These are phyloP conservation scores for Nepenthes mirabilis DNA, from an alignment of 148 eudicot species.

Conservation along the genomic window DNA sequence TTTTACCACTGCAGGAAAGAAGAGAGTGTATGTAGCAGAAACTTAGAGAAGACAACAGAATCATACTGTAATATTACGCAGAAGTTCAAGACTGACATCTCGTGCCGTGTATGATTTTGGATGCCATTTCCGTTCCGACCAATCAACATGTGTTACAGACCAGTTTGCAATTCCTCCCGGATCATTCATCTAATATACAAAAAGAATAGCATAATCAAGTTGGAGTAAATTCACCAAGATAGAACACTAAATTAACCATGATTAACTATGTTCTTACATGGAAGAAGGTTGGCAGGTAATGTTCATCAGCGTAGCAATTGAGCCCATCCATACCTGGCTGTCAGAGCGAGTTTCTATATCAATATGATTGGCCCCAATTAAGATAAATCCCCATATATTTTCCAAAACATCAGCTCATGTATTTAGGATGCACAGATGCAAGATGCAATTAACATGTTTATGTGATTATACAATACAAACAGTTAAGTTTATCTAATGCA, in stretches of 20 bases:
- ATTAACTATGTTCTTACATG: constrained; percentile 32
- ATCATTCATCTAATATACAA: constrained; percentile 54
- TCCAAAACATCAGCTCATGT: background rate
- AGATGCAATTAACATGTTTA: no score
- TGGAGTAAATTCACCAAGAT: background rate
- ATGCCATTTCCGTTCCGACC: constrained; percentile 99
- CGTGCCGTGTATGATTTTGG: constrained; percentile 68
- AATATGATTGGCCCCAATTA: background rate
- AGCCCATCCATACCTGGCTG: constrained; percentile 76
- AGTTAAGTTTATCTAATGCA: no score
- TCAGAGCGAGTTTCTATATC: constrained; percentile 6
- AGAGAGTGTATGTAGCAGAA: background rate
- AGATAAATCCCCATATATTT: constrained; percentile 4
- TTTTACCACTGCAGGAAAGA: background rate
- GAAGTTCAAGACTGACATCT: constrained; percentile 56
- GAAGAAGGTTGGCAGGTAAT: constrained; percentile 86
- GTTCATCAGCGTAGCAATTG: constrained; percentile 89
- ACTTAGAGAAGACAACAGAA: background rate
- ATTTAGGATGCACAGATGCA: no score
- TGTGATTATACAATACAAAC: no score
- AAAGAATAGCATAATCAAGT: constrained; percentile 1
- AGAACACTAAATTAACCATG: background rate
- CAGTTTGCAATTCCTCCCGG: constrained; percentile 79
- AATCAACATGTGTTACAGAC: constrained; percentile 95
- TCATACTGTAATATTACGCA: constrained; percentile 64